Evolutionary conservation across 352 stramenopile species (phyloP).

Genomic region (Pythium sp.): DNA sequence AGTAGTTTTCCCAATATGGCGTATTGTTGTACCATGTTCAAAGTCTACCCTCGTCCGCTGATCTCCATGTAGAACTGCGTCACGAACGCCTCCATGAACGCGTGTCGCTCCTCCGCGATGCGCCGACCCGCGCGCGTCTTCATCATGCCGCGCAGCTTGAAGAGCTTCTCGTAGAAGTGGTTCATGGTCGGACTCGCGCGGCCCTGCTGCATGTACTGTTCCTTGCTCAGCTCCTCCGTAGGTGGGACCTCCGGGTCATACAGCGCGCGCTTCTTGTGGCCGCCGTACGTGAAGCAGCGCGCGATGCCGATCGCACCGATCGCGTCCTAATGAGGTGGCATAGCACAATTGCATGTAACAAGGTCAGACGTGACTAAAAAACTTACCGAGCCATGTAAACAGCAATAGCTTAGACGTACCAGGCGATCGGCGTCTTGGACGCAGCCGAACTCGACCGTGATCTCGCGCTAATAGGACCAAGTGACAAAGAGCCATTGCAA

Average conservation of each 20-base stretch:
- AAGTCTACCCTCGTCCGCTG: slow-evolving; percentile 31
- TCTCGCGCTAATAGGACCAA: neutral
- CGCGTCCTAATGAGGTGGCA: slow-evolving; percentile 47
- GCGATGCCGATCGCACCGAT: slow-evolving; percentile 91
- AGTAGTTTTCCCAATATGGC: neutral
- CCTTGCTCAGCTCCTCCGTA: slow-evolving; percentile 61
- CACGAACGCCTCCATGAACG: slow-evolving; percentile 87
- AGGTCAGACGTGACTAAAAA: too few species aligned
- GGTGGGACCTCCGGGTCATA: slow-evolving; percentile 70
- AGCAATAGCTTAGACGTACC: too few species aligned
- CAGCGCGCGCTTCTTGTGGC: slow-evolving; percentile 76
- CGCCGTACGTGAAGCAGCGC: slow-evolving; percentile 89
- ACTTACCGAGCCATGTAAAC: too few species aligned
- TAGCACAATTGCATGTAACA: neutral
- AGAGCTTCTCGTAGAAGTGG: slow-evolving; percentile 92
- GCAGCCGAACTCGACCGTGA: slow-evolving; percentile 74
- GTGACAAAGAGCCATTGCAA: neutral
- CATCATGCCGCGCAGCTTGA: slow-evolving; percentile 87
- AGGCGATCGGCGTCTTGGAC: slow-evolving; percentile 89
- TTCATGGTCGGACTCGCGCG: slow-evolving; percentile 76
- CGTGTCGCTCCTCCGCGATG: slow-evolving; percentile 79
- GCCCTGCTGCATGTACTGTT: slow-evolving; percentile 76
- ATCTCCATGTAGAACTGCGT: slow-evolving; percentile 81
- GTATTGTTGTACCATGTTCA: neutral
- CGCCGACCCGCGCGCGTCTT: slow-evolving; percentile 74